Evolutionary conservation across 225 moss, liverwort and hornwort genomes (phyloP).

Genomic region (Straminergon stramineum): DNA sequence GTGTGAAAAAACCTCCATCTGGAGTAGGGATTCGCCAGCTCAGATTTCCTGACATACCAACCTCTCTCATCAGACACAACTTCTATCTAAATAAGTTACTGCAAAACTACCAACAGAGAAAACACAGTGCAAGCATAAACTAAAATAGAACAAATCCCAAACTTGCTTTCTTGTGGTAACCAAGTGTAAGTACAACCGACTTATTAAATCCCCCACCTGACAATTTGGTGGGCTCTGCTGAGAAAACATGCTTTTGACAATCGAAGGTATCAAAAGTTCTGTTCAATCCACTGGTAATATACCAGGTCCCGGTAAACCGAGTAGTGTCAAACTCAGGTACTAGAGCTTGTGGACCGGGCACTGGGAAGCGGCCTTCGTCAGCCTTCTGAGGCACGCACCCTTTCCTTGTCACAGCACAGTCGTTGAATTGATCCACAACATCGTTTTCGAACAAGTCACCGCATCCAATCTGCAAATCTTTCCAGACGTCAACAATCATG

Average conservation of each 20-base stretch:
- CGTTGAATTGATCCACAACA: slow-evolving; percentile 94
- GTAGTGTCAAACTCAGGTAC: slow-evolving; percentile 55
- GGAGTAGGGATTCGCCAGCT: slow-evolving; percentile 85
- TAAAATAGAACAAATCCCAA: background rate
- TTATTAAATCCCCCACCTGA: slow-evolving; percentile 15
- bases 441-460: slow-evolving; percentile 87
- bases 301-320: slow-evolving; percentile 82
- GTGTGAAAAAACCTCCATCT: slow-evolving; percentile 88
- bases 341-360: slow-evolving; percentile 54
- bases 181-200: background rate
- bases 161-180: background rate
- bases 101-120: background rate
- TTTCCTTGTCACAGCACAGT: slow-evolving; percentile 84
- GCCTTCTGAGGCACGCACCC: slow-evolving; percentile 87
- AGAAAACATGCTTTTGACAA: slow-evolving; percentile 78
- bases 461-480: slow-evolving; percentile 64
- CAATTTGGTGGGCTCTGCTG: slow-evolving; percentile 33
- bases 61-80: background rate
- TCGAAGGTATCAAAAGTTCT: slow-evolving; percentile 90
- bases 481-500: background rate
- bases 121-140: background rate
- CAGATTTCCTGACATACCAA: slow-evolving; percentile 30
- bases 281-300: slow-evolving; percentile 90
- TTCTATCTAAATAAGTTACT: background rate
- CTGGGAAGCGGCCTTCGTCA: slow-evolving; percentile 70